Conservation (phyloP, 306 rosid species). For the Gleditsia sinensis region DNA sequence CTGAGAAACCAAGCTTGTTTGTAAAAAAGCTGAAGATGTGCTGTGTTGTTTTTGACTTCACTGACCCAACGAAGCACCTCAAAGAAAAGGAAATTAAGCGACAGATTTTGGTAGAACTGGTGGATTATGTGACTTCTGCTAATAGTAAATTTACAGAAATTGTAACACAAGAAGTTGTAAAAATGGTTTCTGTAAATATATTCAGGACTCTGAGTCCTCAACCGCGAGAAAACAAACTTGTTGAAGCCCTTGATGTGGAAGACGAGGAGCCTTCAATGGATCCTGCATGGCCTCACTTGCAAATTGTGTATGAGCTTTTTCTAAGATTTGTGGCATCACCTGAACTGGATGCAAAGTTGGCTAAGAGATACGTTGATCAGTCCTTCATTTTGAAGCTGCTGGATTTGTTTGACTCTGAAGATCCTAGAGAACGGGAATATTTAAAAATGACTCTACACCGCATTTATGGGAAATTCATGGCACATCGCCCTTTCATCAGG, state of each 20-base stretch:
- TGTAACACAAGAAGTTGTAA: constrained; percentile 59
- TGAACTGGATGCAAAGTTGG: constrained; percentile 67
- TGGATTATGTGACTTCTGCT: constrained; percentile 60
- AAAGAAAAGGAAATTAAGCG: constrained; percentile 74
- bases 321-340: constrained; percentile 67
- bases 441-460: constrained; percentile 65
- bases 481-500: constrained; percentile 71
- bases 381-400: constrained; percentile 62
- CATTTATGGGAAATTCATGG: constrained; percentile 56
- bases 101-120: constrained; percentile 63
- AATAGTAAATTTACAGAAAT: constrained; percentile 57
- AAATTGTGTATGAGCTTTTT: constrained; percentile 63
- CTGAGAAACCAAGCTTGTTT: constrained; percentile 63
- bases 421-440: constrained; percentile 69
- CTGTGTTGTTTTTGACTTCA: constrained; percentile 63
- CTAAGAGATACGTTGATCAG: constrained; percentile 65
- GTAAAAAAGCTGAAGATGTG: constrained; percentile 61
- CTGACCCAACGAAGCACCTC: constrained; percentile 59
- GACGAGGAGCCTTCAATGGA: constrained; percentile 75
- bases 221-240: constrained; percentile 53
- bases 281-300: constrained; percentile 77
- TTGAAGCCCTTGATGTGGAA: constrained; percentile 64
- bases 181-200: constrained; percentile 61
- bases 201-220: constrained; percentile 64
- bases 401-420: constrained; percentile 72